Evolutionary conservation across 371 early-diverging fungal species (phyloP).

Genomic region (Entomophthora muscae): DNA sequence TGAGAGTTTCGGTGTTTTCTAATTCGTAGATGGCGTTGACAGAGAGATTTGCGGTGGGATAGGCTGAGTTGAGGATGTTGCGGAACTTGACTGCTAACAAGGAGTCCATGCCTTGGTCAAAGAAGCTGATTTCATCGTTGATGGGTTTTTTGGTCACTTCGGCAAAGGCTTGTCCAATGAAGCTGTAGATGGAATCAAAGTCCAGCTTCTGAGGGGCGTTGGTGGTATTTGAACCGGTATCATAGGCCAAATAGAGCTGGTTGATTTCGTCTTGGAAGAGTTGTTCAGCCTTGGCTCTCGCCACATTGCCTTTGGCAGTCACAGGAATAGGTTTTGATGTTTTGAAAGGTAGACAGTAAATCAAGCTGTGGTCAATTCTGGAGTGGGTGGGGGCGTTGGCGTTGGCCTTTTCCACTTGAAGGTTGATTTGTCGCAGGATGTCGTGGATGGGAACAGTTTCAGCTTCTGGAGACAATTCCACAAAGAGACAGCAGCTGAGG

Average conservation of each 20-base stretch:
- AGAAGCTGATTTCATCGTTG: neutral
- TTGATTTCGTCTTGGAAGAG: neutral
- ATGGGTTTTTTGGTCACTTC: neutral
- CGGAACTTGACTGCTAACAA: conserved; percentile 3
- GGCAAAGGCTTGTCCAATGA: neutral
- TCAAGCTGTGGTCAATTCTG: neutral
- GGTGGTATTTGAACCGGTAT: neutral
- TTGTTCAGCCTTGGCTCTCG: neutral
- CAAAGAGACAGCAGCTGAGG: neutral
- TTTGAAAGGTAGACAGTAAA: neutral
- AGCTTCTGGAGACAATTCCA: too few relatives aligned
- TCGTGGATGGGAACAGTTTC: neutral
- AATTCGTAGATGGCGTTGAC: neutral
- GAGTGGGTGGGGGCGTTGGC: neutral
- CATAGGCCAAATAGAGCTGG: neutral
- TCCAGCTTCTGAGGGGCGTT: neutral
- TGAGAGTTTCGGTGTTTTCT: neutral
- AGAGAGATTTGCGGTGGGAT: neutral
- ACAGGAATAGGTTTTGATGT: neutral
- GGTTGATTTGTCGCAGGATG: neutral
- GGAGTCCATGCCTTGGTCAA: conserved; percentile 1
- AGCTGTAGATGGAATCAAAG: neutral
- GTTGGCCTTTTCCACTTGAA: neutral
- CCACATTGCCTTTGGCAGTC: conserved; percentile 1
- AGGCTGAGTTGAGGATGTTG: neutral